Evolutionary conservation across 2,329 filamentous ascomycete species (phyloP), one percentile per base, ranked within the genome.

Genomic region (Ploettnerulaceae sp.): DNA sequence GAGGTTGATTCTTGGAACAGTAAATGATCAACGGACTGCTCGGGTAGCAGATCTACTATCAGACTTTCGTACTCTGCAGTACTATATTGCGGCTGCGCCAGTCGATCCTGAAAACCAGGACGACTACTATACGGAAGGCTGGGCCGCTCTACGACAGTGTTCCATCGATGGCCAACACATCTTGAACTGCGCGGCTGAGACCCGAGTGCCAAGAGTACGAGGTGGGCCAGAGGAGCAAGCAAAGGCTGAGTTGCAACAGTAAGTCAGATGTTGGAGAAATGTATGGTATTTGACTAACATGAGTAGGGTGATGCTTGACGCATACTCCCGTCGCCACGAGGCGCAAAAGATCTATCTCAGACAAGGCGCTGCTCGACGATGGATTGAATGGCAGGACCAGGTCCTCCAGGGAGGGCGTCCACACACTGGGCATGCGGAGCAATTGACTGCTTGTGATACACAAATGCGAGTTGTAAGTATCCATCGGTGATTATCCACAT

Each of bases 191-290:
- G 78, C 76, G 17, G 79, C 79, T 31, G 80, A 83, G 62, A 78
- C 77, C 12, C 71, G 69, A 42, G 78, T 82, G 9, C 77, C 79
- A 3, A 66, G 68, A 34, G 64, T 72, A 36, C 64, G 62, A 36
- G 78, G 77, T 44, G 76, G 76, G 8, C 71, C 74, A 45, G 71
- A 74, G 17, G 79, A 83, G 62, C 79, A 83, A 62, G 64, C 64
- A 21, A 82, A 80, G 61, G 78, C 78, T 14, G 78, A 82, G 64
- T 64, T 83, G 51, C 76, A 74, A 63, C 79, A 82, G 78, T 82
- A 64, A 35, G 76, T 70, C 31, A 33, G 5, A 7, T 3, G n/a
- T 48, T 32, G 20, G 9, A 21, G 15, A 32, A 48, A 55, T 3
- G 3, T 21, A 7, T 15, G 6, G 18, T 24, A 7, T 22, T 22